phyloP scores from a whole-genome alignment of 2,329 filamentous ascomycete species.

The Rhexocercosporidium sp. region DNA sequence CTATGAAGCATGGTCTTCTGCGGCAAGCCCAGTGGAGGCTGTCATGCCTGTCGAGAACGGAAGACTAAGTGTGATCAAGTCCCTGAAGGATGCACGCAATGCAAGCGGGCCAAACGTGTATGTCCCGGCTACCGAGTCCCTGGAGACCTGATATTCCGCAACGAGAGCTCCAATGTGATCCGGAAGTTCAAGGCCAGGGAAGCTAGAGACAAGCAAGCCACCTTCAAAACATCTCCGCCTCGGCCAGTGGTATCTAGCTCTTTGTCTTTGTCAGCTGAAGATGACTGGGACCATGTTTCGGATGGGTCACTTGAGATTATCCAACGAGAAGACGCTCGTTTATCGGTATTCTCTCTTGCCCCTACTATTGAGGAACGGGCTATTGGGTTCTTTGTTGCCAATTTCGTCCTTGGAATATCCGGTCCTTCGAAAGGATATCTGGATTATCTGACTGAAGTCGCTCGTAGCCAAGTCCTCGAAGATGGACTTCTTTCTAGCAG shows the following conservation, averaged over 20 bases:
- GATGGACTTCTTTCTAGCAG: constrained; percentile 53
- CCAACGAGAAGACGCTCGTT: constrained; percentile 42
- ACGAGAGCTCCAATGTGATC: constrained; percentile 61
- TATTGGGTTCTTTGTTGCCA: constrained; percentile 34
- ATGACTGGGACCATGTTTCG: neutral
- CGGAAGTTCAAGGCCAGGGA: constrained; percentile 48
- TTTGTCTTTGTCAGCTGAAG: neutral
- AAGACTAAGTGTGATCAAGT: constrained; percentile 62
- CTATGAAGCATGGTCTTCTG: constrained; percentile 58
- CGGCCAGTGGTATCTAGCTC: neutral
- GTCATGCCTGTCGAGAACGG: constrained; percentile 59
- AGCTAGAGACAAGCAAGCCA: constrained; percentile 25
- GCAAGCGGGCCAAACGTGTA: constrained; percentile 54
- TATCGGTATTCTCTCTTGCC: constrained; percentile 41
- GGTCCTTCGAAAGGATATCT: constrained; percentile 55
- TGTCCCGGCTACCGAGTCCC: constrained; percentile 62
- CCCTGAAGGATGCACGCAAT: constrained; percentile 59
- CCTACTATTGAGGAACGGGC: constrained; percentile 38
- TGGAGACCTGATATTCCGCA: constrained; percentile 62
- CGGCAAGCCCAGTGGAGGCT: constrained; percentile 62
- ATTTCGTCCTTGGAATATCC: constrained; percentile 42
- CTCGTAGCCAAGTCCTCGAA: constrained; percentile 47
- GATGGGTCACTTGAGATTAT: constrained; percentile 33
- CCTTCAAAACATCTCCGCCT: constrained; percentile 1
- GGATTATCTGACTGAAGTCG: constrained; percentile 58